Evolutionary conservation across 1,284 basidiomycete genomes (phyloP).

Genomic region (Hortiboletus rubellus): DNA sequence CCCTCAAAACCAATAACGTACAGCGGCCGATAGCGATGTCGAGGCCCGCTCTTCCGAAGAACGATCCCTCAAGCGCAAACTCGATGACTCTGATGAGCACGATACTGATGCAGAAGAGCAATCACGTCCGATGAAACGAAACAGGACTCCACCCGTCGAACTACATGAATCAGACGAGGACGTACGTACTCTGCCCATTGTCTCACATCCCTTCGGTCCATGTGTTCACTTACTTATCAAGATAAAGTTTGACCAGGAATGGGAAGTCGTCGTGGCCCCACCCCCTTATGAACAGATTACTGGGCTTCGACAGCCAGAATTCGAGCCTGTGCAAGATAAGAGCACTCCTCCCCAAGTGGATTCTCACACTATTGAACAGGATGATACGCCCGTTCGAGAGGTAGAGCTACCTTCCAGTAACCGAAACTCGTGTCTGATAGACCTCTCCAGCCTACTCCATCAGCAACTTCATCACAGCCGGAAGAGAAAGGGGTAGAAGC

Average conservation of each 20-base stretch:
- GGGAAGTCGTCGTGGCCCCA: slow-evolving; percentile 34
- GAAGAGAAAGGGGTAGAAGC: slow-evolving; percentile 14
- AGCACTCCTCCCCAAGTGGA: slow-evolving; percentile 1
- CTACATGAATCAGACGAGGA: slow-evolving; percentile 29
- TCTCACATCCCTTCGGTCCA: neutral
- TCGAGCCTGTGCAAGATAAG: slow-evolving; percentile 11
- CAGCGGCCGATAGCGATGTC: slow-evolving; percentile 36
- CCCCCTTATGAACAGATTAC: slow-evolving; percentile 29
- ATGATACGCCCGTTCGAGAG: slow-evolving; percentile 11
- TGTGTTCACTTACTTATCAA: slow-evolving; percentile 23
- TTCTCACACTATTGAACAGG: neutral
- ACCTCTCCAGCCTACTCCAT: slow-evolving; percentile 14
- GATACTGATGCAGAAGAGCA: slow-evolving; percentile 23
- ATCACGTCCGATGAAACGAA: slow-evolving; percentile 47
- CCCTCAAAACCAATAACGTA: slow-evolving; percentile 31
- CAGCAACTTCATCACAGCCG: neutral
- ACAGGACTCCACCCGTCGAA: slow-evolving; percentile 48
- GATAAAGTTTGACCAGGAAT: slow-evolving; percentile 29
- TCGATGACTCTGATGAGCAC: slow-evolving; percentile 37
- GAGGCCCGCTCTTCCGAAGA: slow-evolving; percentile 29
- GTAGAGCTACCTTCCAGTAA: slow-evolving; percentile 14
- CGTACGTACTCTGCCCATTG: slow-evolving; percentile 19
- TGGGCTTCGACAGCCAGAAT: slow-evolving; percentile 11
- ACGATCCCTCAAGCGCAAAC: slow-evolving; percentile 44
- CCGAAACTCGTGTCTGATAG: slow-evolving; percentile 12